A percentile compares a stretch with the other conserved stretches of the same genome.
phyloP scores from a whole-genome alignment of 2,329 filamentous ascomycete species.

The Sporothrix dimorphospora region DNA sequence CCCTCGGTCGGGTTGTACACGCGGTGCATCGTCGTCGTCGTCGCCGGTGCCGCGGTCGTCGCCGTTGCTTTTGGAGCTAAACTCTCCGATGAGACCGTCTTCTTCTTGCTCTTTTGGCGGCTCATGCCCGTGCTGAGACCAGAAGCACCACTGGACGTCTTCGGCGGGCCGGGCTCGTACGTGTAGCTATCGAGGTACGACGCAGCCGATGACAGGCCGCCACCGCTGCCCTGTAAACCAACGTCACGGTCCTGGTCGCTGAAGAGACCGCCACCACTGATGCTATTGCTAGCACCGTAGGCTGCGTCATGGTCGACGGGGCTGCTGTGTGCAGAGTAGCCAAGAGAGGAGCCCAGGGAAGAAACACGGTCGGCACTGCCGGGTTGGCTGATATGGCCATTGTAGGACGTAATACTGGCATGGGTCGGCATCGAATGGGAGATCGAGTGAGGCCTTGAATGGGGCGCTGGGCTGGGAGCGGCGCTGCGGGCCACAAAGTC shows the following conservation, averaged over 20 bases:
- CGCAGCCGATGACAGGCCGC: neutral
- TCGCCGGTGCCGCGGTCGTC: neutral
- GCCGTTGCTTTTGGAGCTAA: neutral
- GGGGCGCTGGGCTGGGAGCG: constrained; percentile 14
- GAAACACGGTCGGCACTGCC: neutral
- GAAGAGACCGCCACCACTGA: constrained; percentile 14
- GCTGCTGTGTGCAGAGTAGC: constrained; percentile 5
- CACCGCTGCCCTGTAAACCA: constrained; percentile 18
- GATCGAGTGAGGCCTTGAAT: neutral
- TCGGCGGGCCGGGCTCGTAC: constrained; percentile 10
- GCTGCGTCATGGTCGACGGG: neutral
- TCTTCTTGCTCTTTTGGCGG: constrained; percentile 19
- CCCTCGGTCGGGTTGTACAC: constrained; percentile 21
- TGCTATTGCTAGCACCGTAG: neutral
- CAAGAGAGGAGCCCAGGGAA: neutral
- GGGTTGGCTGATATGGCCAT: neutral
- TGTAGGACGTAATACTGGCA: neutral
- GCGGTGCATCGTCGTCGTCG: neutral
- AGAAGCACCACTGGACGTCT: neutral
- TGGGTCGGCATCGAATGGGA: neutral
- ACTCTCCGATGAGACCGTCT: neutral
- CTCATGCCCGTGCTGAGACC: neutral
- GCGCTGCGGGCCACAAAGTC: constrained; percentile 2
- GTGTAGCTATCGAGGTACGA: constrained; percentile 28
- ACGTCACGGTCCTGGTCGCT: constrained; percentile 28